Percentiles rank a stretch among this genome's conserved stretches.
Evolutionary conservation across 2,329 filamentous ascomycete species (phyloP).

Genomic region (Fusarium sp.): DNA sequence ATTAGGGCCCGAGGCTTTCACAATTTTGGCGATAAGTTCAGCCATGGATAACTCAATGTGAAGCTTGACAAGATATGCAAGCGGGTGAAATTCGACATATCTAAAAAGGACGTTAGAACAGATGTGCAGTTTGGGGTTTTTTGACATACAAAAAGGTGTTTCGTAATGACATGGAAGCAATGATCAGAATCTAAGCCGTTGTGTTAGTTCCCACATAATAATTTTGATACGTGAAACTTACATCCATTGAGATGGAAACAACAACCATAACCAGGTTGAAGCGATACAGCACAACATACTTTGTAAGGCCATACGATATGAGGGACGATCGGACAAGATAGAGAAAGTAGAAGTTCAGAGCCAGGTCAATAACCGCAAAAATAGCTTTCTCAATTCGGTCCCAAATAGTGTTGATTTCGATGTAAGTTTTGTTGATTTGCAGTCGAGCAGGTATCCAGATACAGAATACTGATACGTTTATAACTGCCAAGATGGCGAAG

Average conservation of each 20-base stretch:
- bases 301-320: conserved; percentile 61
- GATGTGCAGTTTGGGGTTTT: background rate
- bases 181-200: conserved; percentile 40
- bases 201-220: conserved; percentile 1
- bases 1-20: conserved; percentile 40
- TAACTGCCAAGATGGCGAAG: conserved; percentile 56
- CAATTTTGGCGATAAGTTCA: conserved; percentile 48
- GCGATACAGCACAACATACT: conserved; percentile 61
- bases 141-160: conserved; percentile 44
- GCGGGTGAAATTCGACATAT: conserved; percentile 47
- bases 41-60: conserved; percentile 49
- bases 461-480: conserved; percentile 64
- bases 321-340: conserved; percentile 60
- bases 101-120: conserved; percentile 16
- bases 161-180: conserved; percentile 43
- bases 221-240: conserved; percentile 18
- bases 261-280: conserved; percentile 52
- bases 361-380: conserved; percentile 60
- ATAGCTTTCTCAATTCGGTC: conserved; percentile 64
- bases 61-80: conserved; percentile 49
- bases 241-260: conserved; percentile 50
- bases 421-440: conserved; percentile 55
- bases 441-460: conserved; percentile 65
- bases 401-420: conserved; percentile 62
- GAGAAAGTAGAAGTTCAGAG: conserved; percentile 63